Conservation (phyloP, 805 yeast genomes). For the Ogataea nonfermentans region DNA sequence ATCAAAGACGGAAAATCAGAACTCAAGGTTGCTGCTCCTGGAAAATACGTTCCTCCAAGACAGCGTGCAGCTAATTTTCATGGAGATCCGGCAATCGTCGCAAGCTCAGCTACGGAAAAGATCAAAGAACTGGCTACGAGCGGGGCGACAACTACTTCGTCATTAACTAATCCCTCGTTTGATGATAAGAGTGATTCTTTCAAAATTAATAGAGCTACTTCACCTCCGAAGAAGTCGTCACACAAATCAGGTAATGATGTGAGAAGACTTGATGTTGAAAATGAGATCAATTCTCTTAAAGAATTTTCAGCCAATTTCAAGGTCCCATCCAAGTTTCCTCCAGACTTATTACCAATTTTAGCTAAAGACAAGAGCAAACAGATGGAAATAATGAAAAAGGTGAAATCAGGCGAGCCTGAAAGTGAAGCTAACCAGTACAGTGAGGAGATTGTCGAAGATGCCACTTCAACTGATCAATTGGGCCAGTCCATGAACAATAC, state of each 20-base stretch:
- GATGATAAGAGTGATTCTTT: conserved; percentile 5
- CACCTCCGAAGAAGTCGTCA: neutral
- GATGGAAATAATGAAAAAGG: conserved; percentile 49
- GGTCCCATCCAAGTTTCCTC: conserved; percentile 48
- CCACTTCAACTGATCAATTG: neutral
- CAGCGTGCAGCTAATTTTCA: conserved; percentile 51
- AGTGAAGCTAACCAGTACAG: neutral
- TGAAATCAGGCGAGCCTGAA: conserved; percentile 5
- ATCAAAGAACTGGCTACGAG: neutral
- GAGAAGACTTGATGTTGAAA: conserved; percentile 48
- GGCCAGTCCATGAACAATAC: conserved; percentile 1
- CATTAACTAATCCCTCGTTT: neutral
- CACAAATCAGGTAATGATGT: conserved; percentile 32
- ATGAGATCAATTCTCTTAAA: conserved; percentile 66
- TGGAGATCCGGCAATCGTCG: conserved; percentile 65
- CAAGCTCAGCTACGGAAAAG: conserved; percentile 44
- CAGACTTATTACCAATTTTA: conserved; percentile 65
- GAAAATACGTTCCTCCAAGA: conserved; percentile 54
- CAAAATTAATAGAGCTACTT: too few species aligned
- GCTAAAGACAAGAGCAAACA: conserved; percentile 67
- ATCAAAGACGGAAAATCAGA: conserved; percentile 21
- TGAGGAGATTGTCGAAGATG: conserved; percentile 3
- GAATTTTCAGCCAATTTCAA: conserved; percentile 82
- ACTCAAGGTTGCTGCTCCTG: conserved; percentile 31
- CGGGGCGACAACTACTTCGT: neutral